Evolutionary conservation across 345 rosid species (phyloP), one percentile per base, ranked within the genome.

Genomic region (Eutrema japonicum): DNA sequence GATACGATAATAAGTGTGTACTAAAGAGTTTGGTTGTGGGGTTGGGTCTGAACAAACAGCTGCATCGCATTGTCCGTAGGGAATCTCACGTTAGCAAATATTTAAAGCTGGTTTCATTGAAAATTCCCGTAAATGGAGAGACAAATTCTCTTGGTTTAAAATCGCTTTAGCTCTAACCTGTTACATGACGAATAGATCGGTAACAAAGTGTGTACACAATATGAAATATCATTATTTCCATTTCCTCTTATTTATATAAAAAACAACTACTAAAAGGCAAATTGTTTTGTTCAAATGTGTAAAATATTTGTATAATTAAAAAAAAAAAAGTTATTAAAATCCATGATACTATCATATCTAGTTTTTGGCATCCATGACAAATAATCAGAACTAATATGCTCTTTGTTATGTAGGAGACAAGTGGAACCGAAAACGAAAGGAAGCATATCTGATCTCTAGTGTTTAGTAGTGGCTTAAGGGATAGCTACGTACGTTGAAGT

Each of bases 351-450:
- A 16, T 54, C 54, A 64, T 65, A 40, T 48, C 16, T n/a, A 50
- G 33, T 6, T 50, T 66, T 58, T 40, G 35, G 49, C 74, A 51
- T 60, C 58, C 6, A 33, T 36, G 79, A 18, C 30, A 69, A 46
- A 46, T 14, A 63, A 36, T 63, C 56, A 76, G 38, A 63, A 70
- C 32, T 12, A 38, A 10, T 22, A 22, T 76, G 49, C 66, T 32
- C 37, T 70, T 16, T 27, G 43, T 27, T 63, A 8, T 37, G 46
- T 18, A 70, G 66, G 75, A 64, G 75, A 70, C 75, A 76, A 76
- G 71, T 76, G 79, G 71, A 76, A 63, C 66, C 75, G 66, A 70
- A 62, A 76, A 70, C 79, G 71, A 70, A 43, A 70, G 35, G 52
- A 43, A 22, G 79, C 58, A 76, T 76, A 60, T 76, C 71, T 68